These are phyloP conservation scores for Penicillium sp. DNA, from an alignment of 2,329 filamentous ascomycete genomes.

Conservation along the genomic window DNA sequence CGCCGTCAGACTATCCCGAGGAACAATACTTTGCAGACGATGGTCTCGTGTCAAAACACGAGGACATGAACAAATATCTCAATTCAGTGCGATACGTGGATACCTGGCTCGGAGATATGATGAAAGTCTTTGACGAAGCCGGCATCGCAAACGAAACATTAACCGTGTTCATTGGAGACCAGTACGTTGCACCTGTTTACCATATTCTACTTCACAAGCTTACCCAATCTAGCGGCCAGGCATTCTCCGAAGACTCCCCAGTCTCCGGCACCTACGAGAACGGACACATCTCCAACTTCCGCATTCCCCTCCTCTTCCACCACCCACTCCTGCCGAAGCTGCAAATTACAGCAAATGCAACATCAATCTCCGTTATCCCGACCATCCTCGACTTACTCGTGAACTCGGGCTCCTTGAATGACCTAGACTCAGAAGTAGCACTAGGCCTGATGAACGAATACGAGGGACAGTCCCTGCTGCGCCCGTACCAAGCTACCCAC, in stretches of 20 bases:
- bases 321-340: constrained; percentile 45
- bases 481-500: constrained; percentile 36
- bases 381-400: constrained; percentile 47
- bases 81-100: constrained; percentile 44
- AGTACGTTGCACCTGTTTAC: constrained; percentile 19
- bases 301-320: constrained; percentile 45
- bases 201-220: neutral
- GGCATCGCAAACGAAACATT: constrained; percentile 47
- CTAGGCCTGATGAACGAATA: constrained; percentile 43
- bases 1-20: constrained; percentile 30
- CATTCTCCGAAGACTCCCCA: constrained; percentile 42
- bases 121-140: constrained; percentile 42
- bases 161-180: constrained; percentile 45
- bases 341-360: constrained; percentile 41
- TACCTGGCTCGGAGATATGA: constrained; percentile 39
- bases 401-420: constrained; percentile 39
- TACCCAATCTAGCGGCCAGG: constrained; percentile 34
- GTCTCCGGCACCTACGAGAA: constrained; percentile 44
- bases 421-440: constrained; percentile 32
- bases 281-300: constrained; percentile 45
- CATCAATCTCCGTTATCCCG: constrained; percentile 44
- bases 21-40: constrained; percentile 26
- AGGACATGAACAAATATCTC: constrained; percentile 42
- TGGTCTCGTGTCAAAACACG: constrained; percentile 24
- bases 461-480: constrained; percentile 46